A percentile compares a stretch with the other conserved stretches of the same genome.
These are phyloP conservation scores for Ceratocystis huliohia DNA, from an alignment of 2,329 filamentous ascomycete genomes.

Conservation along the genomic window DNA sequence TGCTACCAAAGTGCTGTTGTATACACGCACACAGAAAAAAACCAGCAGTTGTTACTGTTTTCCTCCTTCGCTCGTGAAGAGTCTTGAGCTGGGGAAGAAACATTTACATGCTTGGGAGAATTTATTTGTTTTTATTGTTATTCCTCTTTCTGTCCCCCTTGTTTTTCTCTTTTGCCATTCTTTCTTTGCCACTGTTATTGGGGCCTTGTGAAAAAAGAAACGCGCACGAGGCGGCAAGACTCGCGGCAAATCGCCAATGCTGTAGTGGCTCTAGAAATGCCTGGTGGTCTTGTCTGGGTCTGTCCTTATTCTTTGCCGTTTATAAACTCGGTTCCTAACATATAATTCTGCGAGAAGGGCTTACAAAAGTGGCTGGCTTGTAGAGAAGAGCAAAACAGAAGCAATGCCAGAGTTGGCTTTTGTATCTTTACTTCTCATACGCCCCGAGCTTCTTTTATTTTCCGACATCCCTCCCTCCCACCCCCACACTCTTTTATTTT, in stretches of 20 bases:
- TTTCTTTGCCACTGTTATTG: background rate
- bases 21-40: constrained; percentile 7
- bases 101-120: background rate
- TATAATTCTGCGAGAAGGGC: no score
- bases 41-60: background rate
- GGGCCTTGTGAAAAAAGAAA: background rate
- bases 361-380: no score
- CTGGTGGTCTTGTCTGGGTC: background rate
- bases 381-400: no score
- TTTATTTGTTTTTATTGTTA: constrained; percentile 11
- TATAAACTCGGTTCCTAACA: no score
- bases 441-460: background rate
- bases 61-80: background rate
- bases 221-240: background rate
- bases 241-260: background rate
- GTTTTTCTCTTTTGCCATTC: background rate
- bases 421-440: background rate
- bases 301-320: background rate
- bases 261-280: constrained; percentile 9
- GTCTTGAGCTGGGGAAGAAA: no score
- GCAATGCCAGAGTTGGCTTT: background rate
- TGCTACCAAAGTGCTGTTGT: constrained; percentile 7
- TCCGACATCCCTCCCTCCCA: background rate
- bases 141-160: background rate
- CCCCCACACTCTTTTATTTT: background rate